phyloP scores from a whole-genome alignment of 2,329 filamentous ascomycete species.

The Hypoxylon sp. region DNA sequence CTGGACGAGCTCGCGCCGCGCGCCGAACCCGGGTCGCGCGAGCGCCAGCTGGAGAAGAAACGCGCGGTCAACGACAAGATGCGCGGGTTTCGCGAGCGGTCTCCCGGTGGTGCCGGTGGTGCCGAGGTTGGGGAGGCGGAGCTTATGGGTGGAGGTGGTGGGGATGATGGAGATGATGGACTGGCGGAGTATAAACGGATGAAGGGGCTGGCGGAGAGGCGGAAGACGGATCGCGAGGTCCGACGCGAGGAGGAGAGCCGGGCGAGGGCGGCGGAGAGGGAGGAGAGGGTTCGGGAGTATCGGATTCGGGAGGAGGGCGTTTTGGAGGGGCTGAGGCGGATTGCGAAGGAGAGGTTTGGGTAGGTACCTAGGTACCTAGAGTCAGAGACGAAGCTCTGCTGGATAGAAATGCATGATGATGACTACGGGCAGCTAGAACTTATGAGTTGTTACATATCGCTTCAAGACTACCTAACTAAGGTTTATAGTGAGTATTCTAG shows the following conservation, averaged over 20 bases:
- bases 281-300: slow-evolving; percentile 76
- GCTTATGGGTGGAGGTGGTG: slow-evolving; percentile 79
- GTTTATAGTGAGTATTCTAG: too few relatives aligned
- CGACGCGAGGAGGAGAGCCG: slow-evolving; percentile 81
- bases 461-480: too few relatives aligned
- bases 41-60: slow-evolving; percentile 88
- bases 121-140: slow-evolving; percentile 72
- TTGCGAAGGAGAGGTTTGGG: slow-evolving; percentile 84
- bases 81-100: slow-evolving; percentile 74
- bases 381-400: too few relatives aligned
- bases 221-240: slow-evolving; percentile 86
- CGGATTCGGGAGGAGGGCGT: slow-evolving; percentile 83
- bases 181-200: slow-evolving; percentile 74
- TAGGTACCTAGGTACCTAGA: too few relatives aligned
- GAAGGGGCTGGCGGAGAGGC: slow-evolving; percentile 71
- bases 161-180: too few relatives aligned
- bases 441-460: too few relatives aligned
- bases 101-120: slow-evolving; percentile 61
- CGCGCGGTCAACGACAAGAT: slow-evolving; percentile 76
- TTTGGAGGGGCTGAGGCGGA: slow-evolving; percentile 78
- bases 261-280: slow-evolving; percentile 79
- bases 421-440: too few relatives aligned
- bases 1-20: slow-evolving; percentile 85
- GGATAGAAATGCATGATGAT: too few relatives aligned
- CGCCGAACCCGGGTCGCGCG: slow-evolving; percentile 82